Evolutionary conservation across 257 asterid species (phyloP), one percentile per base, ranked within the genome.

Genomic region (Ilex asprella): DNA sequence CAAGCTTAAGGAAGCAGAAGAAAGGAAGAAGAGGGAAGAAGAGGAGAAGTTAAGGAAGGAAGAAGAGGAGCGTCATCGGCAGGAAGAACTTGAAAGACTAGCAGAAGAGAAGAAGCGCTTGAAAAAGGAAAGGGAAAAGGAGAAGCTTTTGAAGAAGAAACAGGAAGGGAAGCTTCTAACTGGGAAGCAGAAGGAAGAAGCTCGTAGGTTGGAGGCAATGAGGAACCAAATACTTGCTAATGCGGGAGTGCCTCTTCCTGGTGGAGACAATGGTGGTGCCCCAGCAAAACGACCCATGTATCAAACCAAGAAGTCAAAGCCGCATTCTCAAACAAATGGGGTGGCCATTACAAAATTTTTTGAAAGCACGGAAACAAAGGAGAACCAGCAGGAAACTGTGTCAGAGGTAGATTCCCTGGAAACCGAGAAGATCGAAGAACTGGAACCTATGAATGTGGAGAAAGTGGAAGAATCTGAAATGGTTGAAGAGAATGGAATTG

Each of bases 51-150:
- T 82, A 58, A 79, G 95, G 69, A 93, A 77, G 82, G 99, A 93
- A 82, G 99, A 93, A 70, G 97, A 87, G 82, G 99, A 89, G 70
- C 79, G 84, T 59, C 78, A 5, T 39, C 76, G 76, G 43, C 85
- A 56, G 73, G 99, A 87, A 81, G 97, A 87, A 66, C 69, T 69
- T 61, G 97, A 85, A 69, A 77, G 85, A 59, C 58, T 78, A 64
- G 88, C 84, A 46, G 97, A 89, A 81, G 97, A 89, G 82, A 93
- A 70, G 62, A 93, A 86, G 66, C 85, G 94, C 61, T 67, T 81
- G 71, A 93, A 87, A 79, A 93, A 89, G 71, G 99, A 93, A 74
- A 85, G 62, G 67, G 97, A 87, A 67, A 93, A 85, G 79, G 97
- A 86, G 75, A 93, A 89, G 73, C 75, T 84, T 51, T 65, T 71